Conservation (phyloP, 2,329 filamentous ascomycete genomes). For the Apiospora marii region DNA sequence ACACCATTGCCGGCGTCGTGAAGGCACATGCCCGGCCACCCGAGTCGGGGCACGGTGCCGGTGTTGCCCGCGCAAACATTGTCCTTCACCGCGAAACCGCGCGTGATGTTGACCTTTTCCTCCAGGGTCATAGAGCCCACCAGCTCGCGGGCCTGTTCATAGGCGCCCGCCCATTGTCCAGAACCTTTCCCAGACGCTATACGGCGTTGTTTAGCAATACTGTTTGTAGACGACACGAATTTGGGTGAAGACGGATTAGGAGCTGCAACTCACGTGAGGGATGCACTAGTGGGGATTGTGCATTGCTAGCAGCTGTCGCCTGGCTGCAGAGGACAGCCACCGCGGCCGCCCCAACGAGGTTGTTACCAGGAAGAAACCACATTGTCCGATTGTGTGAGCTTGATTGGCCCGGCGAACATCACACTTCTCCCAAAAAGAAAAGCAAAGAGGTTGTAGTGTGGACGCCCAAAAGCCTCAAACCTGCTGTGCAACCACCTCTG, state of each 20-base stretch:
- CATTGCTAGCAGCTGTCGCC: conserved; percentile 31
- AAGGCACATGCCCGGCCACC: conserved; percentile 57
- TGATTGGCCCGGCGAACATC: neutral
- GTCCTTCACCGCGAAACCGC: conserved; percentile 53
- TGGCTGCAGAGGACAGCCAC: conserved; percentile 11
- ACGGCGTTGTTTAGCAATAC: neutral
- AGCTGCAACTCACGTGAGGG: conserved; percentile 40
- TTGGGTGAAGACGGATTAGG: neutral
- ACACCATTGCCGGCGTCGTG: conserved; percentile 60
- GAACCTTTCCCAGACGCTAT: conserved; percentile 43
- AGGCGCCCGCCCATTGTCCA: conserved; percentile 63
- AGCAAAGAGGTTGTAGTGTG: neutral
- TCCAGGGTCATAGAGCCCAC: conserved; percentile 70
- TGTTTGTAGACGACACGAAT: neutral
- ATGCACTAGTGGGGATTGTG: conserved; percentile 39
- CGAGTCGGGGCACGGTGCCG: conserved; percentile 52
- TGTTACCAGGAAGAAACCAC: neutral
- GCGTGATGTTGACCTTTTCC: conserved; percentile 65
- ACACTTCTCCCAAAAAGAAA: neutral
- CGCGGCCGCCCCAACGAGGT: neutral
- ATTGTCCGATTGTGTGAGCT: neutral
- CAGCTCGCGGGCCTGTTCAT: conserved; percentile 62
- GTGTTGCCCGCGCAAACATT: conserved; percentile 58
- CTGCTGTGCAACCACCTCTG: neutral
- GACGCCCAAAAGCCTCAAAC: neutral